Evolutionary conservation across 345 rosid genomes (phyloP).

Genomic region (Hibiscus syriacus): DNA sequence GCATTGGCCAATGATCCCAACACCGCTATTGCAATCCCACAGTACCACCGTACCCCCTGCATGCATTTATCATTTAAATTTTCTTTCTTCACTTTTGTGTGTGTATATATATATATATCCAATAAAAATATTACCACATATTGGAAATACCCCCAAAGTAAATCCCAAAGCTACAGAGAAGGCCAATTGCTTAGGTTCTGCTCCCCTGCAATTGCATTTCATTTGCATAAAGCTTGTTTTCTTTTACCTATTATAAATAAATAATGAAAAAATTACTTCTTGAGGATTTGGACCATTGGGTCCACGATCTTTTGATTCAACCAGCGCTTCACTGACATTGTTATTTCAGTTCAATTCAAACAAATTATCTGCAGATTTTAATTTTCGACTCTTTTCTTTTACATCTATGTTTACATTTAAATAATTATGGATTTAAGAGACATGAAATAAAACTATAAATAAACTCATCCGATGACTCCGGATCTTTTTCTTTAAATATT

Average conservation of each 20-base stretch:
- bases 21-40: slow-evolving; percentile 69
- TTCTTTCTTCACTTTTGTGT: no score
- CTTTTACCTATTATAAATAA: not conserved
- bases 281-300: slow-evolving; percentile 67
- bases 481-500: not conserved
- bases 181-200: slow-evolving; percentile 86
- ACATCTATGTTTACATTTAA: not conserved
- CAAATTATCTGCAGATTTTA: not conserved
- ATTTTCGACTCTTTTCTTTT: not conserved
- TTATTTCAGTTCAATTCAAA: not conserved
- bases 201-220: slow-evolving; percentile 39
- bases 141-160: slow-evolving; percentile 82
- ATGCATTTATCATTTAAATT: not conserved
- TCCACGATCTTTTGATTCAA: slow-evolving; percentile 46
- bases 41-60: slow-evolving; percentile 80
- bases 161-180: slow-evolving; percentile 86
- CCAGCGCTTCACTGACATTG: slow-evolving; percentile 33
- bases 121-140: slow-evolving; percentile 45
- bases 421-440: no score
- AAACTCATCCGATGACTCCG: not conserved
- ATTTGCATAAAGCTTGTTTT: not conserved
- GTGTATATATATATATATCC: not conserved
- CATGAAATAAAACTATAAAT: not conserved
- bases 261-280: slow-evolving; percentile 33
- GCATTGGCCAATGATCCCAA: slow-evolving; percentile 74